These are phyloP conservation scores for Aspergillus taichungensis DNA, from an alignment of 495 filamentous ascomycete genomes.

Conservation along the genomic window DNA sequence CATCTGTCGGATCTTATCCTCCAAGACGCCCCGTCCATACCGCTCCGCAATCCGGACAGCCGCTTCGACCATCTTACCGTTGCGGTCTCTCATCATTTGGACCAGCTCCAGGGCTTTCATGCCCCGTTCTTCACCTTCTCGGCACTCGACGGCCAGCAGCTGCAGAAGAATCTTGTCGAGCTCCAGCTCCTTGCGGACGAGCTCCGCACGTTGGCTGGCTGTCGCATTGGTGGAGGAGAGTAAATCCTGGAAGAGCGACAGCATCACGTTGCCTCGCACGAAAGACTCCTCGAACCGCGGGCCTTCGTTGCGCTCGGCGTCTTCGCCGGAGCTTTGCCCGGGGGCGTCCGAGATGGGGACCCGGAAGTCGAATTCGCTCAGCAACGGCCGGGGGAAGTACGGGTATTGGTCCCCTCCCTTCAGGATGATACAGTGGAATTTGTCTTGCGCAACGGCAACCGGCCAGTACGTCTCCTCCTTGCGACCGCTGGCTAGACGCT, in stretches of 20 bases:
- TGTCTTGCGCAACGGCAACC: slow-evolving; percentile 81
- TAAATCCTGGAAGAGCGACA: slow-evolving; percentile 63
- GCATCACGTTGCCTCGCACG: slow-evolving; percentile 62
- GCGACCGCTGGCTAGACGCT: slow-evolving; percentile 69
- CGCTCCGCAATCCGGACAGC: slow-evolving; percentile 75
- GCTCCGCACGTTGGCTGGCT: slow-evolving; percentile 53
- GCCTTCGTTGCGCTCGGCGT: slow-evolving; percentile 32
- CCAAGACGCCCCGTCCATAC: slow-evolving; percentile 65
- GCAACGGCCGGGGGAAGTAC: slow-evolving; percentile 86
- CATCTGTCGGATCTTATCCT: slow-evolving; percentile 78
- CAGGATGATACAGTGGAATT: slow-evolving; percentile 97
- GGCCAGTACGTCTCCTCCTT: slow-evolving; percentile 93
- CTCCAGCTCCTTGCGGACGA: slow-evolving; percentile 63
- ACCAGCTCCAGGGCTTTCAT: slow-evolving; percentile 92
- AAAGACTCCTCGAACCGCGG: slow-evolving; percentile 63
- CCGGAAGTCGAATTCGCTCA: slow-evolving; percentile 88
- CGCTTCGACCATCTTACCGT: slow-evolving; percentile 76
- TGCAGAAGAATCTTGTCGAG: slow-evolving; percentile 85
- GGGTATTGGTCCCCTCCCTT: slow-evolving; percentile 90
- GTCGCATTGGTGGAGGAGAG: slow-evolving; percentile 49
- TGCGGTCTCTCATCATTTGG: slow-evolving; percentile 64
- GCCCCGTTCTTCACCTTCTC: slow-evolving; percentile 81
- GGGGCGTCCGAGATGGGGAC: slow-evolving; percentile 60
- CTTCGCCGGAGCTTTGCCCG: slow-evolving; percentile 26
- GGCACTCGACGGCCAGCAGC: slow-evolving; percentile 81